Evolutionary conservation across 2,329 filamentous ascomycete genomes (phyloP).

Genomic region (Samsoniella hepiali): DNA sequence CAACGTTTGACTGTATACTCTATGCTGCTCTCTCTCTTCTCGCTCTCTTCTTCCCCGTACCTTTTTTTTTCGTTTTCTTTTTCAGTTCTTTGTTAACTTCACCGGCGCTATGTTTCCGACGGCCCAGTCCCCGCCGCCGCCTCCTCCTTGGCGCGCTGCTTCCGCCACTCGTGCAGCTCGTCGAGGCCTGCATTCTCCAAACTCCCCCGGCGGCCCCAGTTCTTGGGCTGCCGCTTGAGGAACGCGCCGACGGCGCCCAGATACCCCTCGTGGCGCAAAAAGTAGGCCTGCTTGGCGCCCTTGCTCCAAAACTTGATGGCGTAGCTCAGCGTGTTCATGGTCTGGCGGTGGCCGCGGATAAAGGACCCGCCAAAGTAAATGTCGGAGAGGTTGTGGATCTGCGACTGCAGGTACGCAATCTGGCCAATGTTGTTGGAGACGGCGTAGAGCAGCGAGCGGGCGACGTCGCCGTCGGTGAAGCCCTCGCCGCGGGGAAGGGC

Average conservation of each 20-base stretch:
- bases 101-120: no score
- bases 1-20: neutral
- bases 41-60: neutral
- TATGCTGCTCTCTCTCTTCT: neutral
- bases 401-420: conserved; percentile 94
- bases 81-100: neutral
- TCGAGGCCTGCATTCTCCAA: conserved; percentile 65
- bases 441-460: conserved; percentile 85
- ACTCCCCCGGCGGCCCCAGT: conserved; percentile 85
- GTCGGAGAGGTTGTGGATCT: conserved; percentile 84
- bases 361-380: conserved; percentile 99
- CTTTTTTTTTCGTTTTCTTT: neutral
- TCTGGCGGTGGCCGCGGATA: conserved; percentile 92
- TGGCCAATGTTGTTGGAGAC: conserved; percentile 98
- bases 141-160: conserved; percentile 17
- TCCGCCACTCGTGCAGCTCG: conserved; percentile 31
- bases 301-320: conserved; percentile 98
- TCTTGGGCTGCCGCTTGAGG: conserved; percentile 81
- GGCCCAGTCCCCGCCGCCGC: neutral
- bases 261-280: conserved; percentile 92
- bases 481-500: conserved; percentile 34
- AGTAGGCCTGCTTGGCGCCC: conserved; percentile 91
- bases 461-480: conserved; percentile 83
- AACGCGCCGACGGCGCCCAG: conserved; percentile 93
- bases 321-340: conserved; percentile 95